A percentile compares a stretch with the other conserved stretches of the same genome.
Evolutionary conservation across 1,139 yeast genomes (phyloP).

Genomic region (Protomyces pachydermus): DNA sequence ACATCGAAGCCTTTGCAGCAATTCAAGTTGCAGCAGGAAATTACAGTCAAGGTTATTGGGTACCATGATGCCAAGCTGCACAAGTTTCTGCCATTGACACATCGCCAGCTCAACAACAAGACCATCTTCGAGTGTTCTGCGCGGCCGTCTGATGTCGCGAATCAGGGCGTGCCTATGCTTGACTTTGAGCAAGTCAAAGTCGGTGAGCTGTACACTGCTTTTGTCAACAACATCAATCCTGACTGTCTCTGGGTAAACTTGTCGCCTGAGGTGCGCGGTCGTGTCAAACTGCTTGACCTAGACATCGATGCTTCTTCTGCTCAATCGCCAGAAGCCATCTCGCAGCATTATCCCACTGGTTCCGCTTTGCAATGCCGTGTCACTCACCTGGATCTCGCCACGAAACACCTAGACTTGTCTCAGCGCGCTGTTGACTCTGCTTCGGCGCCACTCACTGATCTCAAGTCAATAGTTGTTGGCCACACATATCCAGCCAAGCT

Average conservation of each 20-base stretch:
- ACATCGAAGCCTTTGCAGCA: conserved; percentile 54
- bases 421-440: conserved; percentile 45
- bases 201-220: conserved; percentile 49
- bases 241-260: conserved; percentile 64
- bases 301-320: conserved; percentile 9
- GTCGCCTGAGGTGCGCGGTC: conserved; percentile 64
- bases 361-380: conserved; percentile 61
- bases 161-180: conserved; percentile 38
- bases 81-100: conserved; percentile 64
- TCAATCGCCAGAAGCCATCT: conserved; percentile 47
- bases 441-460: conserved; percentile 1
- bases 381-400: conserved; percentile 51
- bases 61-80: conserved; percentile 69
- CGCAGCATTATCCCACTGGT: conserved; percentile 63
- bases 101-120: conserved; percentile 50
- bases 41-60: conserved; percentile 69
- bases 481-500: conserved; percentile 60
- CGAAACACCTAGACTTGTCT: conserved; percentile 49
- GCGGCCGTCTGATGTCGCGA: conserved; percentile 44
- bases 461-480: conserved; percentile 45
- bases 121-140: conserved; percentile 64
- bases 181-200: conserved; percentile 44
- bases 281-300: conserved; percentile 62
- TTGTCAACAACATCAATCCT: conserved; percentile 51
- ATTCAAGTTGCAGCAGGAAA: conserved; percentile 55